Percentiles rank a stretch among this genome's conserved stretches.
These are phyloP conservation scores for Lavandula angustifolia DNA, from an alignment of 257 asterid genomes.

Conservation along the genomic window DNA sequence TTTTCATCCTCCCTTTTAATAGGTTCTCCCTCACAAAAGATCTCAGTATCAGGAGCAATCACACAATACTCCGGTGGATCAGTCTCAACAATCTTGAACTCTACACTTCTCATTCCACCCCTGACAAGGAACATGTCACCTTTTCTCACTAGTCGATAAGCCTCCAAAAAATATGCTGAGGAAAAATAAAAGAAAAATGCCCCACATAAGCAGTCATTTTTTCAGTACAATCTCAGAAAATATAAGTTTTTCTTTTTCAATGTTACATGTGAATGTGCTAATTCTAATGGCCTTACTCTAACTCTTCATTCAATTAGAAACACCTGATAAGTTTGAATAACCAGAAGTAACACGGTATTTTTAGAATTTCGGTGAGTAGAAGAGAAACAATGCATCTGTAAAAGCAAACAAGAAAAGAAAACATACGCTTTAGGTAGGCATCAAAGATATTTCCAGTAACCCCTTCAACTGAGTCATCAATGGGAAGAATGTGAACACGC, in stretches of 20 bases:
- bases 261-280: background rate
- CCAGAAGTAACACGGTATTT: background rate
- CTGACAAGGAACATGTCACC: conserved; percentile 81
- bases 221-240: background rate
- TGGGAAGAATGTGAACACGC: conserved; percentile 83
- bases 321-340: background rate
- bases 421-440: conserved; percentile 71
- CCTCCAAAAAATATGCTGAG: conserved; percentile 79
- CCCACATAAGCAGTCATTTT: conserved; percentile 4
- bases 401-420: conserved; percentile 12
- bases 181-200: conserved; percentile 16
- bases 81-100: conserved; percentile 74
- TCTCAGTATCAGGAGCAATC: conserved; percentile 86
- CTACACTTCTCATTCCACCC: conserved; percentile 89
- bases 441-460: conserved; percentile 79
- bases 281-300: background rate
- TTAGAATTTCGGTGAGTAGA: background rate
- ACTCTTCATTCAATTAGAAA: background rate
- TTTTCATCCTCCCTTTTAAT: conserved; percentile 76
- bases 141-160: conserved; percentile 79
- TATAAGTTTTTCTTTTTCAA: background rate
- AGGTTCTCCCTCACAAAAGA: conserved; percentile 88
- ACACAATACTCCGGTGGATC: conserved; percentile 83
- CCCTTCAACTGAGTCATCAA: conserved; percentile 78
- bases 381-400: background rate